Percentiles rank a stretch among this genome's conserved stretches.
Conservation (phyloP, 768 basidiomycete species). For the Pisolithus orientalis region DNA sequence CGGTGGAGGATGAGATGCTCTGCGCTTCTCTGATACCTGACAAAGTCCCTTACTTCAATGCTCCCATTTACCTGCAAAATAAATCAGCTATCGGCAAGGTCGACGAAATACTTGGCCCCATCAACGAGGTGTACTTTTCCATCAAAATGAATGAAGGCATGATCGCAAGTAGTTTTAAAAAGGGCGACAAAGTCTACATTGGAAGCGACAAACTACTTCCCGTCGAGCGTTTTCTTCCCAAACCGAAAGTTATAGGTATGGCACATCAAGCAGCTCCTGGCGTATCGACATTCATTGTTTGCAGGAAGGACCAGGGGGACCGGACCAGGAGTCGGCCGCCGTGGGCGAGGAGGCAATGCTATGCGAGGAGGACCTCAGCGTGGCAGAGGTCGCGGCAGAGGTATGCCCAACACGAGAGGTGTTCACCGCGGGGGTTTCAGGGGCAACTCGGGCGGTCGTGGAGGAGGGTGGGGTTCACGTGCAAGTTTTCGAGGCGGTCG, state of each 20-base stretch:
- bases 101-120: conserved; percentile 98
- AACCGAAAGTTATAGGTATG: conserved; percentile 81
- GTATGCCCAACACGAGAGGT: conserved; percentile 24
- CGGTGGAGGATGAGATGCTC: conserved; percentile 98
- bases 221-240: conserved; percentile 93
- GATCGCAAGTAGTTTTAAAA: conserved; percentile 92
- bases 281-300: conserved; percentile 25
- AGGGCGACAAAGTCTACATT: conserved; percentile 97
- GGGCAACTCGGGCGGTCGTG: conserved; percentile 41
- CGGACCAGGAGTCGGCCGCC: conserved; percentile 14
- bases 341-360: conserved; percentile 21
- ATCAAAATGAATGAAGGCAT: conserved; percentile 97
- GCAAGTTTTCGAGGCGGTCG: conserved; percentile 41
- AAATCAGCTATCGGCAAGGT: conserved; percentile 95
- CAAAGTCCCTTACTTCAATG: conserved; percentile 98
- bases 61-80: conserved; percentile 95
- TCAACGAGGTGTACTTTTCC: conserved; percentile 97
- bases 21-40: conserved; percentile 79
- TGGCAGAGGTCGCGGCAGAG: conserved; percentile 32
- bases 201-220: conserved; percentile 95
- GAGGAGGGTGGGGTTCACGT: conserved; percentile 33
- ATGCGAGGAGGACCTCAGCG: conserved; percentile 32
- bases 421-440: conserved; percentile 44
- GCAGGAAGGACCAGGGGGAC: conserved; percentile 42
- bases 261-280: conserved; percentile 1